Evolutionary conservation across 148 eudicot species (phyloP).

Genomic region (Heliosperma pusillum): DNA sequence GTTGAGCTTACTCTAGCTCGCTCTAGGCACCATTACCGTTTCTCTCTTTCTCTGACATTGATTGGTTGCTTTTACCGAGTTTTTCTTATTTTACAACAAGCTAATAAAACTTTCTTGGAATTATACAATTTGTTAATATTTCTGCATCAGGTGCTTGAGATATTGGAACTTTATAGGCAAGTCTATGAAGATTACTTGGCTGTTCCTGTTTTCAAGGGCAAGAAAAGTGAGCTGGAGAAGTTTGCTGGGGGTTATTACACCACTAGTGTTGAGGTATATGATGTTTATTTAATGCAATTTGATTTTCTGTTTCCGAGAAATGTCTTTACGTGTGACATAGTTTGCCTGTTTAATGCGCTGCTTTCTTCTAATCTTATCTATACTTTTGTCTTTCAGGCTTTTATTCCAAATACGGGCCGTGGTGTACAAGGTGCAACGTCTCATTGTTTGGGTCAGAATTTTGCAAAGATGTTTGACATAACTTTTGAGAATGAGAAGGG

Average conservation of each 20-base stretch:
- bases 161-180: slow-evolving; percentile 72
- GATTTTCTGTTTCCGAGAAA: too few species aligned
- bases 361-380: neutral
- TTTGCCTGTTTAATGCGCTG: neutral
- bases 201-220: slow-evolving; percentile 88
- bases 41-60: neutral
- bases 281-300: neutral
- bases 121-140: slow-evolving; percentile 4
- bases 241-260: slow-evolving; percentile 99
- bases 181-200: slow-evolving; percentile 94
- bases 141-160: slow-evolving; percentile 53
- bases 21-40: neutral
- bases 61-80: neutral
- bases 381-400: slow-evolving; percentile 54
- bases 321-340: neutral
- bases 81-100: neutral
- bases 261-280: slow-evolving; percentile 75
- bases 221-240: slow-evolving; percentile 92
- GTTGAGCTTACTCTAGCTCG: neutral
- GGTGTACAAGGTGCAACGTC: slow-evolving; percentile 99
- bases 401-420: slow-evolving; percentile 89
- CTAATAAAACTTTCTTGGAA: neutral
- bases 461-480: slow-evolving; percentile 99
- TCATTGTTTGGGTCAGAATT: slow-evolving; percentile 94
- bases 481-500: slow-evolving; percentile 89